These are phyloP conservation scores for Fusarium incarnatum DNA, from an alignment of 2,329 filamentous ascomycete species.

Conservation along the genomic window DNA sequence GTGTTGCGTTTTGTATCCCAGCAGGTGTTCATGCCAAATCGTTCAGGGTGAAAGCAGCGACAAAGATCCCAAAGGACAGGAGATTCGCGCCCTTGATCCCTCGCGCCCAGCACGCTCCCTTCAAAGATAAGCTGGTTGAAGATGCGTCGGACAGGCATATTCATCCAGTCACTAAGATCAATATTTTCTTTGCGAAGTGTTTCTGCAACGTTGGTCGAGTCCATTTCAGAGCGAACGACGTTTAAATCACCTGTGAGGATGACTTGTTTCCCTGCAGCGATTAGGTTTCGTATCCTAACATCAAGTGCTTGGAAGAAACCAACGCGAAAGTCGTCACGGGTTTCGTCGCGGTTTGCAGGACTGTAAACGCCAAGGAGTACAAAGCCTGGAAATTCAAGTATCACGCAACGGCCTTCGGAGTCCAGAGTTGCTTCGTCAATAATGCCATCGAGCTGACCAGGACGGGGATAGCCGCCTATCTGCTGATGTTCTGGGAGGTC, in stretches of 20 bases:
- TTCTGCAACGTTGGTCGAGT: constrained; percentile 81
- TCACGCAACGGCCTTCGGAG: constrained; percentile 89
- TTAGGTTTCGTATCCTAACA: constrained; percentile 84
- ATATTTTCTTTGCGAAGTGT: constrained; percentile 76
- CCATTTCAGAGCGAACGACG: constrained; percentile 74
- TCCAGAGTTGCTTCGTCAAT: constrained; percentile 81
- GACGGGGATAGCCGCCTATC: constrained; percentile 88
- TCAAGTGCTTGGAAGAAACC: constrained; percentile 86
- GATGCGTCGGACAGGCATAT: constrained; percentile 76
- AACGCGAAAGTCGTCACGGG: constrained; percentile 82
- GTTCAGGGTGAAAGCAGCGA: constrained; percentile 80
- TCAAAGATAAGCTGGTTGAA: constrained; percentile 88
- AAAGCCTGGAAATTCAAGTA: constrained; percentile 94
- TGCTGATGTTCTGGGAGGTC: constrained; percentile 78
- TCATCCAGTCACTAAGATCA: constrained; percentile 78
- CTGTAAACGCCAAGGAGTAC: constrained; percentile 93
- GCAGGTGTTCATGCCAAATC: constrained; percentile 94
- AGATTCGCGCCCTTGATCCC: constrained; percentile 75
- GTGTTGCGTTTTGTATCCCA: constrained; percentile 97
- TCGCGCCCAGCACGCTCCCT: constrained; percentile 73
- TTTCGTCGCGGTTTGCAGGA: constrained; percentile 88
- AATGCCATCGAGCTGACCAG: constrained; percentile 70
- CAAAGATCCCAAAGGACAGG: constrained; percentile 87
- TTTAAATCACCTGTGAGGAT: constrained; percentile 91
- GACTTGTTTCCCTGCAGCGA: constrained; percentile 83